phyloP scores from a whole-genome alignment of 176 grass and related monocot species.

The Secale cereale region DNA sequence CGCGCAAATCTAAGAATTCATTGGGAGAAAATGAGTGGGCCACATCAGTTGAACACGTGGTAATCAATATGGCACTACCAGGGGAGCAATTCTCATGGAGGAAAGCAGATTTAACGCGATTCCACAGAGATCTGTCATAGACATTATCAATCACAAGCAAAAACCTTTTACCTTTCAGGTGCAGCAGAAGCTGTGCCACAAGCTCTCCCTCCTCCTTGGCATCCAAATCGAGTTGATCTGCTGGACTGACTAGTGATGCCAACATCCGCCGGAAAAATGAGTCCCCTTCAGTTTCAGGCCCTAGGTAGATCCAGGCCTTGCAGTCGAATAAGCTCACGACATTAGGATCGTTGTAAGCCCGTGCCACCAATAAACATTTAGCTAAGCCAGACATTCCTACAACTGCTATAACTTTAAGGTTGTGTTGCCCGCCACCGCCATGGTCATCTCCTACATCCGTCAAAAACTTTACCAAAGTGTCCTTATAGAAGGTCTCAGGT shows the following conservation, averaged over 20 bases:
- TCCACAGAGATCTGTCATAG: neutral
- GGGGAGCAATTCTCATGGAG: neutral
- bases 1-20: no score
- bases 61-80: neutral
- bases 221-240: no score
- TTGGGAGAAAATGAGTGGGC: neutral
- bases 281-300: no score
- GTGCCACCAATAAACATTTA: no score
- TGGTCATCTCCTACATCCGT: neutral
- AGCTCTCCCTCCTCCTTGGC: neutral
- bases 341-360: no score
- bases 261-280: no score
- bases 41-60: neutral
- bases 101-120: neutral
- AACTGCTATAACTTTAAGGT: neutral
- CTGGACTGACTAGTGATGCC: accelerated
- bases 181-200: neutral
- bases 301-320: no score
- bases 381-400: neutral
- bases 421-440: neutral
- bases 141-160: neutral
- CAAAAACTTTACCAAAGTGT: neutral
- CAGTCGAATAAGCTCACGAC: no score
- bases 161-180: neutral
- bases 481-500: no score